Evolutionary conservation across 1,284 basidiomycete species (phyloP), one percentile per base, ranked within the genome.

Genomic region (Moesziomyces antarcticus): DNA sequence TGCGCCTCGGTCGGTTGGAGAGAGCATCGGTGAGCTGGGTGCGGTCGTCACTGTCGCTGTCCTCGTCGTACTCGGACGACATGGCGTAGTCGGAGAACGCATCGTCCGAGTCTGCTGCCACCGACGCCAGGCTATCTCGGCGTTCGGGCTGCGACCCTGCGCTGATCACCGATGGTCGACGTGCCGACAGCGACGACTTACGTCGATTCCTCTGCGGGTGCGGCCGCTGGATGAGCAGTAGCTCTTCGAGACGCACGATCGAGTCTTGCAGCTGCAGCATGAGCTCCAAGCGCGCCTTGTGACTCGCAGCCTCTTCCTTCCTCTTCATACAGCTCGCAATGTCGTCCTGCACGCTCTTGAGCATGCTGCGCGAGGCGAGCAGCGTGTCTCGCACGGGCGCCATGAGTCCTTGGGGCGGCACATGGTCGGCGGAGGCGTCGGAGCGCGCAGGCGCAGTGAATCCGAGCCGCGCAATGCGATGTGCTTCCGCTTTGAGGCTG

Each of bases 251-350:
- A 42, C 94, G 89, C 2, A 89, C 88, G 10, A 94, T 88, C 9
- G 92, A 93, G 77, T 96, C 93, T 21, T 93, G 93, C 49, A 96
- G 90, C 84, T 93, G 93, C 75, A 94, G 88, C 14, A 96, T 87
- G 9, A 94, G 87, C 74, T 94, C 92, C 7, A 96, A 86, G 50
- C 93, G 86, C 0, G 91, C 89, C 92, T 94, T 78, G 5, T 53
- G 53, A 25, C 50, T 58, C 3, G 37, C 49, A 27, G 41, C 60
- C 91, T 92, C 88, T 93, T 94, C 86, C 93, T 91, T 79, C 93
- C 93, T 53, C 93, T 87, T 45, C 97, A 86, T 45, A 86, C 87
- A 42, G 91, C 90, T 89, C 56, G 88, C 88, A 6, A 97, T 86
- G 77, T 93, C 93, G 13, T 87, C 87, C 75, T 93, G 89, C 35